Base-by-base conservation (phyloP, 2,329 filamentous ascomycete species). In the Fusarium cyanostomum region DNA sequence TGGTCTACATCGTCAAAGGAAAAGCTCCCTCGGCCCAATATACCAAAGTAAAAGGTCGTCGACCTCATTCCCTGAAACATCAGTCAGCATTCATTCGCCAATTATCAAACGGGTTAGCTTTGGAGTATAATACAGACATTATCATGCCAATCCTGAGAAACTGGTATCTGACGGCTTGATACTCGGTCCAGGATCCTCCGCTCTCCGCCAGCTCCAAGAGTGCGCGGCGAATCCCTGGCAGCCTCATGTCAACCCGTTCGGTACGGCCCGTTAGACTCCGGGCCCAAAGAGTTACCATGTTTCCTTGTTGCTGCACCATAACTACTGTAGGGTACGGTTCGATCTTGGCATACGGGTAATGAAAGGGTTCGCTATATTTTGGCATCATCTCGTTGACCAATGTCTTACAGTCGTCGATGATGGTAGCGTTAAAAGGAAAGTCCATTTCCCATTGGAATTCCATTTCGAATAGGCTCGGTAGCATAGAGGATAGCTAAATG, bases 201-300 rank as follows among this genome's bases (percentile, higher is more conserved):
- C 53, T 63, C 13, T 59, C 45, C 0, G 58, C 62, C 37, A 66
- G 31, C 16, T 65, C 58, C 12, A 24, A 16, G n/a, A 65, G 16
- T 5, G 37, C 33, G 11, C 33, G 41, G 11, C 33, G 35, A 7
- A 65, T 21, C 1, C 42, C 38, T 4, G 15, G 34, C 6, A 38
- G 16, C 18, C 18, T 35, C 62, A 63, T 64, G 7, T 65, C 50
- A 8, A 66, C 27, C 1, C 11, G 13, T 13, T 56, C 13, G 2
- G 13, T 4, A 7, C 6, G 15, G 5, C 7, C 1, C 5, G 9
- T 37, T 12, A 44, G 33, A 12, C 41, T 55, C 9, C 28, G 31
- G 8, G 52, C 62, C 34, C 42, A 66, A 13, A 66, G 58, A 8
- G 8, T 6, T 7, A 54, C 44, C 11, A 49, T 13, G 6, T 10